Percentiles rank a stretch among this genome's conserved stretches.
Conservation (phyloP, 768 basidiomycete species). For the Rhodocollybia butyracea region DNA sequence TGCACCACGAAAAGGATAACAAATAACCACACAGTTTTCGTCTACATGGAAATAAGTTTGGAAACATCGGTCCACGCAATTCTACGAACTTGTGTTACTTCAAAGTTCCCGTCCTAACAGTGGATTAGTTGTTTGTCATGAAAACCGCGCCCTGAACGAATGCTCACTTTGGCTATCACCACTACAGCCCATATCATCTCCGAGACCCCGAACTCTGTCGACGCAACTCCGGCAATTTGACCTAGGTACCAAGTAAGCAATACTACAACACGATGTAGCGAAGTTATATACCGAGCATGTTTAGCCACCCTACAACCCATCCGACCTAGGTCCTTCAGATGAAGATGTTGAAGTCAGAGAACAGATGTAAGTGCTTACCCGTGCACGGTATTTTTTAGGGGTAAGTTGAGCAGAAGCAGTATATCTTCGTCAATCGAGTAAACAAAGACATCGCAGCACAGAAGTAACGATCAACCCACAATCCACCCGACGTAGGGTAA, state of each 20-base stretch:
- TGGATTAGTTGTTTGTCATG: slow-evolving; percentile 4
- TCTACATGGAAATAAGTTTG: slow-evolving; percentile 32
- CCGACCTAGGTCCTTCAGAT: slow-evolving; percentile 43
- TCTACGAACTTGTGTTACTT: too few species aligned
- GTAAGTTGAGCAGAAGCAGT: too few species aligned
- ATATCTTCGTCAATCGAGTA: too few species aligned
- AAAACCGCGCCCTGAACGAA: too few species aligned
- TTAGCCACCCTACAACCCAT: slow-evolving; percentile 82
- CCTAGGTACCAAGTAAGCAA: slow-evolving; percentile 35
- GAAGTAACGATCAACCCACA: too few species aligned
- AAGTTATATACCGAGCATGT: slow-evolving; percentile 58
- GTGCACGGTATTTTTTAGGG: too few species aligned
- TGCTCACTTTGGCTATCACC: slow-evolving; percentile 46
- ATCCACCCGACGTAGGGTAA: too few species aligned
- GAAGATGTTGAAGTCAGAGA: neutral
- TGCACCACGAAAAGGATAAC: slow-evolving; percentile 70
- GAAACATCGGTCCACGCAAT: slow-evolving; percentile 48
- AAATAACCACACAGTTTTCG: slow-evolving; percentile 81
- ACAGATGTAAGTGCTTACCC: slow-evolving; percentile 31
- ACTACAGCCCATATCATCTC: too few species aligned
- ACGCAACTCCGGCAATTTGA: slow-evolving; percentile 82
- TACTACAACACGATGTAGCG: neutral
- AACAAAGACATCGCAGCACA: too few species aligned
- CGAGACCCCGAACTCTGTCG: slow-evolving; percentile 83
- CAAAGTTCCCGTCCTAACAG: too few species aligned